Percentiles rank a stretch among this genome's conserved stretches.
phyloP scores from a whole-genome alignment of 2,329 filamentous ascomycete species.

The Elsinoe necatrix region DNA sequence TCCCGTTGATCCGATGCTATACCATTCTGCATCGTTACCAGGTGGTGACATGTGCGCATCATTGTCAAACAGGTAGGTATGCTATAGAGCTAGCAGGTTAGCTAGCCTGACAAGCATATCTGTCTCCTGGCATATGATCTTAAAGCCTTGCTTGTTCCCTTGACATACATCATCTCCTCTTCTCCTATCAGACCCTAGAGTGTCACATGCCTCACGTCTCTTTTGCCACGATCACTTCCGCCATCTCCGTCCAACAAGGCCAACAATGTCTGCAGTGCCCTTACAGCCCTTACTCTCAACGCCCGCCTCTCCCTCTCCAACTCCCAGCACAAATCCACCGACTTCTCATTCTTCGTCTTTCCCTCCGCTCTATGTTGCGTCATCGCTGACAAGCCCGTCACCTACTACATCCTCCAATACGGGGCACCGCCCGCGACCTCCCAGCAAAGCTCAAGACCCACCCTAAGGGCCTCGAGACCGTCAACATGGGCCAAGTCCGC shows the following conservation, averaged over 20 bases:
- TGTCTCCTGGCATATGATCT: neutral
- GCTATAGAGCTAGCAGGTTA: neutral
- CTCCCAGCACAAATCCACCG: slow-evolving; percentile 1
- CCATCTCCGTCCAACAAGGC: slow-evolving; percentile 15
- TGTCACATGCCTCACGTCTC: neutral
- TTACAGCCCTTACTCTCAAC: slow-evolving; percentile 1
- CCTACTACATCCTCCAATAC: neutral
- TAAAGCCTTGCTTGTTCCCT: neutral
- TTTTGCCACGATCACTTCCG: neutral
- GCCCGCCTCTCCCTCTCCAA: neutral
- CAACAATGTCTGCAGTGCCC: slow-evolving; percentile 9
- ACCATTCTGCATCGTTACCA: neutral
- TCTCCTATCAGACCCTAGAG: neutral
- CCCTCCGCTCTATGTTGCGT: neutral
- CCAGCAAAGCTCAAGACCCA: neutral
- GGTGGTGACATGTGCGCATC: neutral
- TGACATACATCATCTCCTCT: neutral
- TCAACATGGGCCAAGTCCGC: slow-evolving; percentile 4
- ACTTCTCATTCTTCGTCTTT: slow-evolving; percentile 8
- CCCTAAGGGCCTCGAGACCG: neutral
- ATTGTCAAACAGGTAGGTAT: neutral
- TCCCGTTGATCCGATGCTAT: neutral
- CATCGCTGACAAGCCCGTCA: neutral
- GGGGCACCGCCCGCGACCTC: slow-evolving; percentile 5
- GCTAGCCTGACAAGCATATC: neutral